These are phyloP conservation scores for Amesomyces nigricolor DNA, from an alignment of 2,329 filamentous ascomycete species.

Conservation along the genomic window DNA sequence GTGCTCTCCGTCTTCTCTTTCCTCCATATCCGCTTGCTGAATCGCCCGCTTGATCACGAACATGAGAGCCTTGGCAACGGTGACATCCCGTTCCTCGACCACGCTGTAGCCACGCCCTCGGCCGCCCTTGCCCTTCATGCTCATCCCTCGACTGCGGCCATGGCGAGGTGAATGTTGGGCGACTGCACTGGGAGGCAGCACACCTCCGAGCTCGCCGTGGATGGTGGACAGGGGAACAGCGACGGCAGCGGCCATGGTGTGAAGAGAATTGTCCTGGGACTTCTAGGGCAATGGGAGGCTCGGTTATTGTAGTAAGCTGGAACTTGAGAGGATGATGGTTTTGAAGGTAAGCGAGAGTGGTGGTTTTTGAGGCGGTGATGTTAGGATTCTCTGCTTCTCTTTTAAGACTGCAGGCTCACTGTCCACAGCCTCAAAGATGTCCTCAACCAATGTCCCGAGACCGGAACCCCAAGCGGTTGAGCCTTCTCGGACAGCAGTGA, in stretches of 20 bases:
- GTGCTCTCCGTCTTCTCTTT: constrained; percentile 29
- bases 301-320: too few species aligned
- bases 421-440: too few species aligned
- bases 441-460: neutral
- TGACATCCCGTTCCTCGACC: constrained; percentile 37
- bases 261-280: neutral
- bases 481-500: constrained; percentile 18
- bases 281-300: neutral
- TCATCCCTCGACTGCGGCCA: constrained; percentile 36
- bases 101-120: constrained; percentile 37
- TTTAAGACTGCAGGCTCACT: neutral
- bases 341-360: neutral
- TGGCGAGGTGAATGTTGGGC: constrained; percentile 33
- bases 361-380: neutral
- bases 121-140: constrained; percentile 34
- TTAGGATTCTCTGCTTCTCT: neutral
- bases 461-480: neutral
- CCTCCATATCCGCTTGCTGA: constrained; percentile 34
- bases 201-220: constrained; percentile 32
- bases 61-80: constrained; percentile 37
- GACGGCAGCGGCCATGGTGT: constrained; percentile 33
- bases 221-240: constrained; percentile 33
- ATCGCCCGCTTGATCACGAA: constrained; percentile 39
- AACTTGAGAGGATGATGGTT: too few species aligned
- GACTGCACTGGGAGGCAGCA: constrained; percentile 34